These are phyloP conservation scores for Drechslera avenae DNA, from an alignment of 2,329 filamentous ascomycete genomes.

Conservation along the genomic window DNA sequence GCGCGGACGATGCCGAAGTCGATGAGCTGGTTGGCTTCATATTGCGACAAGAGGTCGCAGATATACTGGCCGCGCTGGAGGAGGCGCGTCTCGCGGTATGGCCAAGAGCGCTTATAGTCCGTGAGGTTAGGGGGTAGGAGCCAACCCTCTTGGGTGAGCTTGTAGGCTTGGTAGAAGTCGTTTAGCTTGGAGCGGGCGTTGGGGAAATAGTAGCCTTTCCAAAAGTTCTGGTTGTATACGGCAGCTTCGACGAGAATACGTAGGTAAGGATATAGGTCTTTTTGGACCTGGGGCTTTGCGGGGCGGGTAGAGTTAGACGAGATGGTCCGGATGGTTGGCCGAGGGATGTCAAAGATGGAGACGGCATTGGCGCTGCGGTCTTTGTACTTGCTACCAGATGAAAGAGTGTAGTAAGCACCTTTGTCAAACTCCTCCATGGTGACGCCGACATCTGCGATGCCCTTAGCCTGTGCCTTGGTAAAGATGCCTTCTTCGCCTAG, in stretches of 20 bases:
- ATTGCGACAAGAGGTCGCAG: slow-evolving; percentile 3
- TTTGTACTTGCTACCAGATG: background rate
- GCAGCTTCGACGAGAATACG: slow-evolving; percentile 20
- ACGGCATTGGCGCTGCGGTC: slow-evolving; percentile 1
- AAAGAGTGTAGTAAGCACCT: background rate
- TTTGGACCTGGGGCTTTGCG: background rate
- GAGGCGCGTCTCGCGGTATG: slow-evolving; percentile 13
- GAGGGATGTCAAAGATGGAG: slow-evolving; percentile 11
- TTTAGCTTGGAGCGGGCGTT: slow-evolving; percentile 9
- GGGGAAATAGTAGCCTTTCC: slow-evolving; percentile 18
- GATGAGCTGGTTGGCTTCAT: slow-evolving; percentile 5
- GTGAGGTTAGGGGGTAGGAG: slow-evolving; percentile 5
- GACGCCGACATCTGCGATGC: slow-evolving; percentile 1
- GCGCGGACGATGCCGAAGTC: slow-evolving; percentile 21
- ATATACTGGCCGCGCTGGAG: slow-evolving; percentile 16
- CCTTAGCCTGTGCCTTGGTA: slow-evolving; percentile 2
- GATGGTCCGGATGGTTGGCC: background rate
- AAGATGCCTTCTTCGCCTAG: slow-evolving; percentile 13
- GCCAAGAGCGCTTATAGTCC: slow-evolving; percentile 19
- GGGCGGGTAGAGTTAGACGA: background rate
- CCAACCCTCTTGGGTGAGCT: background rate
- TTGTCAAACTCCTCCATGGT: slow-evolving; percentile 9
- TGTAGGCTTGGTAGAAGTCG: slow-evolving; percentile 14
- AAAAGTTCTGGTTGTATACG: slow-evolving; percentile 20
- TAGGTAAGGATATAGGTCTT: slow-evolving; percentile 6